Percentiles rank a stretch among this genome's conserved stretches.
Evolutionary conservation across 352 stramenopile species (phyloP).

Genomic region (Elongisporangium senticosum): DNA sequence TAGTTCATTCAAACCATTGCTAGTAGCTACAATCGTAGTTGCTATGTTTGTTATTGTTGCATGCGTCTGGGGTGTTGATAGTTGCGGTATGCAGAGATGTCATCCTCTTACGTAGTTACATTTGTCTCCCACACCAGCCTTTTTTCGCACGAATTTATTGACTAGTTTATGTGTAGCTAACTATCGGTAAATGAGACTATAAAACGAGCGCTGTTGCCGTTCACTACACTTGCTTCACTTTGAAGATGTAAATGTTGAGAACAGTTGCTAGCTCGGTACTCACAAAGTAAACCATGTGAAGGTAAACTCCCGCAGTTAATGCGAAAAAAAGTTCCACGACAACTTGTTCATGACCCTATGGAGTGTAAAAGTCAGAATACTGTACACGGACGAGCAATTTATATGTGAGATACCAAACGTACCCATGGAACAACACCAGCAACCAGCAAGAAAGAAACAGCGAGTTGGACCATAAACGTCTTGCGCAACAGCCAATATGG

Average conservation of each 20-base stretch:
- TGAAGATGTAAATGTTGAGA: slow-evolving; percentile 79
- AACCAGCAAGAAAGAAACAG: slow-evolving; percentile 59
- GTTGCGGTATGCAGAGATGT: slow-evolving; percentile 31
- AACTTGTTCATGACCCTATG: slow-evolving; percentile 54
- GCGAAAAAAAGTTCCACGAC: slow-evolving; percentile 77
- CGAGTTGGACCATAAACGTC: slow-evolving; percentile 64
- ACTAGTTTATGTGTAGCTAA: background rate
- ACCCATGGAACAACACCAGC: slow-evolving; percentile 72
- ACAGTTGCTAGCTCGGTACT: slow-evolving; percentile 68
- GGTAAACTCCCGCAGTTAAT: slow-evolving; percentile 58
- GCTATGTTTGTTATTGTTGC: slow-evolving; percentile 23
- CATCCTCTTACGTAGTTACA: slow-evolving; percentile 43
- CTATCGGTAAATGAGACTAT: slow-evolving; percentile 1
- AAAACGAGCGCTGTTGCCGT: background rate
- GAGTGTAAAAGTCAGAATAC: slow-evolving; percentile 2
- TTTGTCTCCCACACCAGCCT: background rate
- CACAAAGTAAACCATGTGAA: slow-evolving; percentile 84
- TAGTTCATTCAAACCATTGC: background rate
- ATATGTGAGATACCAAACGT: slow-evolving; percentile 10
- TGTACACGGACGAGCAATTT: slow-evolving; percentile 3
- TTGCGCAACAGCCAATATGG: slow-evolving; percentile 83
- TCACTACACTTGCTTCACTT: slow-evolving; percentile 52
- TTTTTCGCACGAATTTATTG: background rate
- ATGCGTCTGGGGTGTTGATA: slow-evolving; percentile 22
- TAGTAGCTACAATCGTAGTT: slow-evolving; percentile 17